A percentile compares a stretch with the other conserved stretches of the same genome.
Conservation (phyloP, 2,329 filamentous ascomycete species). For the Botryotinia calthae region DNA sequence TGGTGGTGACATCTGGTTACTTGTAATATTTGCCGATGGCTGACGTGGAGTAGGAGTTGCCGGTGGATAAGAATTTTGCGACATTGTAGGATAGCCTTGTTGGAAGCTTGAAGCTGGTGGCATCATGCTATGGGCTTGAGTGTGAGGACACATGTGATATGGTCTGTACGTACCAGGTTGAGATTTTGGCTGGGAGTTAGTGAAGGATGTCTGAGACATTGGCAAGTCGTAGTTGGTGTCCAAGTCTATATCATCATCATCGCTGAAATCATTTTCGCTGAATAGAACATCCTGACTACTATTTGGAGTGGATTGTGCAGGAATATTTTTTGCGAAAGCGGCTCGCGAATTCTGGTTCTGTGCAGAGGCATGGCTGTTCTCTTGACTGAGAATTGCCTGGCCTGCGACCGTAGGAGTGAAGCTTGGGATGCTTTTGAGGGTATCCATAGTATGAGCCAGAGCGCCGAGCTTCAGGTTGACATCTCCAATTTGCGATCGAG, state of each 20-base stretch:
- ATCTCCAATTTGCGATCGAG: neutral
- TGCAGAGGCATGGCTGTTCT: neutral
- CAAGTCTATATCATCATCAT: slow-evolving; percentile 2
- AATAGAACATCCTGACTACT: neutral
- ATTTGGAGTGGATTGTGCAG: neutral
- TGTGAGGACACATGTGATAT: neutral
- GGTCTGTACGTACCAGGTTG: neutral
- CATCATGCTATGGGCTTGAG: neutral
- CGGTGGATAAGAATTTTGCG: neutral
- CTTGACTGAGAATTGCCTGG: neutral
- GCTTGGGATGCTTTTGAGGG: neutral
- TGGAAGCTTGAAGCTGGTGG: neutral
- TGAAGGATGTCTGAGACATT: neutral
- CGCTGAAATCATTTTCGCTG: slow-evolving; percentile 5
- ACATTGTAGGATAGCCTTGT: neutral
- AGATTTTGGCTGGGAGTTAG: neutral
- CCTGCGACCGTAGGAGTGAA: neutral
- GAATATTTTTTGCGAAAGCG: neutral
- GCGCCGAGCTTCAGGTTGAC: neutral
- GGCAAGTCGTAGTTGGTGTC: neutral
- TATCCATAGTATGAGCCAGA: neutral
- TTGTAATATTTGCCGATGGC: neutral
- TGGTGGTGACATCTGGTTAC: neutral
- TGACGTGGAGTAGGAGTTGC: neutral
- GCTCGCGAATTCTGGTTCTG: neutral